These are phyloP conservation scores for Microcyclospora tardicrescens DNA, from an alignment of 2,329 filamentous ascomycete genomes.

Conservation along the genomic window DNA sequence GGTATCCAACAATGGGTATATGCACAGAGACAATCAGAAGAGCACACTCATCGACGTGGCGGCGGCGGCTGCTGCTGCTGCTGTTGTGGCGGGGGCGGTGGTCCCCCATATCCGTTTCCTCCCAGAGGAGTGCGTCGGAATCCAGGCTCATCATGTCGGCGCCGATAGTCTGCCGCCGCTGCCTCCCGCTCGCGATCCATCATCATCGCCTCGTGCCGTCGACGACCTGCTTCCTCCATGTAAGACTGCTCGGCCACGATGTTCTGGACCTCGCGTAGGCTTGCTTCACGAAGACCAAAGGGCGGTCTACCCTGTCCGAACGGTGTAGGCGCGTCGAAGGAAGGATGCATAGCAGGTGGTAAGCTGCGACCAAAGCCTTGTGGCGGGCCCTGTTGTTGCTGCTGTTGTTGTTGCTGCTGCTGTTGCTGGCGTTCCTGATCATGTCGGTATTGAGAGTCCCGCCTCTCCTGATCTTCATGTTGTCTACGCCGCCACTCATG, in stretches of 20 bases:
- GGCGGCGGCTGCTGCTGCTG: too few species aligned
- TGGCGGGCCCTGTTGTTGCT: conserved; percentile 4
- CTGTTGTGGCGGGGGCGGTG: too few species aligned
- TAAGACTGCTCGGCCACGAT: conserved; percentile 7
- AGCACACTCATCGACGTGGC: too few species aligned
- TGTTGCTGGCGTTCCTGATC: conserved; percentile 7
- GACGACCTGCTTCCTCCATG: conserved; percentile 3
- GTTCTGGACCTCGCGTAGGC: conserved; percentile 4
- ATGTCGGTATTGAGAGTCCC: conserved; percentile 6
- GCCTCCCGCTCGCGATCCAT: not conserved
- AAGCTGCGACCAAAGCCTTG: conserved; percentile 1
- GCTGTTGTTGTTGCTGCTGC: conserved; percentile 4
- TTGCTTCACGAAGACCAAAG: conserved; percentile 1
- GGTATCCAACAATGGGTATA: too few species aligned
- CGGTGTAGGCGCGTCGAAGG: not conserved
- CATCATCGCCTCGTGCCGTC: conserved; percentile 6
- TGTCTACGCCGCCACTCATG: conserved; percentile 6
- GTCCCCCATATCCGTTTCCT: not conserved
- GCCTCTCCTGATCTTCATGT: conserved; percentile 9
- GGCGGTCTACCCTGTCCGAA: conserved; percentile 1
- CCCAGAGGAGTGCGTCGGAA: conserved; percentile 4
- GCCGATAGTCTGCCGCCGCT: conserved; percentile 1
- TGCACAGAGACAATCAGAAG: too few species aligned
- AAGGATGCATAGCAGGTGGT: not conserved
- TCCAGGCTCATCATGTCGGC: conserved; percentile 1